These are phyloP conservation scores for Cystobasidium ongulense DNA, from an alignment of 768 basidiomycete genomes.

Conservation along the genomic window DNA sequence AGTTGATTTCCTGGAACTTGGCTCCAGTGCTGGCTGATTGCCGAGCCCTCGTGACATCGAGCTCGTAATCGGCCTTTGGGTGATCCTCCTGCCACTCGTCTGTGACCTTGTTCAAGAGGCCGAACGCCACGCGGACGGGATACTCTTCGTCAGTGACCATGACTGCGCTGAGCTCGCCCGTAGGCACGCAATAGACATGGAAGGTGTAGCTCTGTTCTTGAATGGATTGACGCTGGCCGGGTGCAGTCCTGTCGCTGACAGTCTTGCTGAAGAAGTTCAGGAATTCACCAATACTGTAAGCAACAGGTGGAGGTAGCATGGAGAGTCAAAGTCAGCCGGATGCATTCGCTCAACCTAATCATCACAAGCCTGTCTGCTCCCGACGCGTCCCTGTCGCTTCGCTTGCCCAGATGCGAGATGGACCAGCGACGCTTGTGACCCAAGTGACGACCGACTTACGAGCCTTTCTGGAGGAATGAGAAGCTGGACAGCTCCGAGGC, in stretches of 20 bases:
- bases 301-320: background rate
- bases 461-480: constrained; percentile 84
- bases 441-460: constrained; percentile 41
- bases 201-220: constrained; percentile 89
- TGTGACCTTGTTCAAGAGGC: constrained; percentile 79
- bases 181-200: constrained; percentile 85
- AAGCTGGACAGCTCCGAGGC: constrained; percentile 79
- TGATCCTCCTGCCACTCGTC: constrained; percentile 83
- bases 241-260: constrained; percentile 57
- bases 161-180: constrained; percentile 58
- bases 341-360: too few species aligned
- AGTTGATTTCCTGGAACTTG: constrained; percentile 53
- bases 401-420: too few species aligned
- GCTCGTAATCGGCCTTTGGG: constrained; percentile 57
- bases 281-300: constrained; percentile 64
- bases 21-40: constrained; percentile 43
- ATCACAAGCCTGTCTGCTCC: background rate
- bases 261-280: constrained; percentile 90
- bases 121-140: constrained; percentile 92
- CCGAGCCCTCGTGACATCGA: background rate
- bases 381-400: background rate
- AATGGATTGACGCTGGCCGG: constrained; percentile 83
- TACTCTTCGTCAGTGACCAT: constrained; percentile 94
- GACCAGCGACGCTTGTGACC: background rate
- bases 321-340: too few species aligned